phyloP scores from a whole-genome alignment of 31 red algal species.

The Pterothamnion heteromorphum region DNA sequence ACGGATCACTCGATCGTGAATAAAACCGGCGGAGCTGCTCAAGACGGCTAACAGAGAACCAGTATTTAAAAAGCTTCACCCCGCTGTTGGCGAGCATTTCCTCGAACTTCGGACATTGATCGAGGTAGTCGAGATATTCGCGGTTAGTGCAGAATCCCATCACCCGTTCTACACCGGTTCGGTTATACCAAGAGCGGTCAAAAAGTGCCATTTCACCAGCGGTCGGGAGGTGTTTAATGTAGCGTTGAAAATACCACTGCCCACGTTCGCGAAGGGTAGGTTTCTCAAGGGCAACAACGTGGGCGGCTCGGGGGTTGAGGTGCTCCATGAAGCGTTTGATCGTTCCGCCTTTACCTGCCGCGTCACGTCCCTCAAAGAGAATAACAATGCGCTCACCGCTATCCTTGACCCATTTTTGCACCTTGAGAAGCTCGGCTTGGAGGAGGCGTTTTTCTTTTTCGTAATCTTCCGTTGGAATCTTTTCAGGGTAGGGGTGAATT shows the following conservation, averaged over 20 bases:
- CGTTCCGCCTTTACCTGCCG: slow-evolving; percentile 2
- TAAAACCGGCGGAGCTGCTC: neutral
- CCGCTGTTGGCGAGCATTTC: neutral
- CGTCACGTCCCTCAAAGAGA: neutral
- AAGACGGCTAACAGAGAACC: slow-evolving; percentile 5
- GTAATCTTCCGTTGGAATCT: neutral
- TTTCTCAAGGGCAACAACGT: neutral
- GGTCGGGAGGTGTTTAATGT: slow-evolving; percentile 21
- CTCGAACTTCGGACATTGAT: too few relatives aligned
- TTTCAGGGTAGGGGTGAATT: too few relatives aligned
- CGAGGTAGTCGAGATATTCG: too few relatives aligned
- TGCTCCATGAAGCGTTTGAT: neutral
- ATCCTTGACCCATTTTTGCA: neutral
- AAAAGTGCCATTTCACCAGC: too few relatives aligned
- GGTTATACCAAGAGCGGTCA: too few relatives aligned
- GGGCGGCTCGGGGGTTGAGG: neutral
- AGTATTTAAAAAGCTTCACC: slow-evolving; percentile 17
- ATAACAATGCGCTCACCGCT: neutral
- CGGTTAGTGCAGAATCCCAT: too few relatives aligned
- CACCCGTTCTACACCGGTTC: too few relatives aligned
- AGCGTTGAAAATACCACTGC: slow-evolving; percentile 30
- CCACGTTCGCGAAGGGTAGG: neutral
- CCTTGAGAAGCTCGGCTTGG: neutral
- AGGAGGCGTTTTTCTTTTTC: neutral
- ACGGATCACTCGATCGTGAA: neutral